Evolutionary conservation across 2,329 filamentous ascomycete species (phyloP), one percentile per base, ranked within the genome.

Genomic region (Davidsoniella neocaledoniae): DNA sequence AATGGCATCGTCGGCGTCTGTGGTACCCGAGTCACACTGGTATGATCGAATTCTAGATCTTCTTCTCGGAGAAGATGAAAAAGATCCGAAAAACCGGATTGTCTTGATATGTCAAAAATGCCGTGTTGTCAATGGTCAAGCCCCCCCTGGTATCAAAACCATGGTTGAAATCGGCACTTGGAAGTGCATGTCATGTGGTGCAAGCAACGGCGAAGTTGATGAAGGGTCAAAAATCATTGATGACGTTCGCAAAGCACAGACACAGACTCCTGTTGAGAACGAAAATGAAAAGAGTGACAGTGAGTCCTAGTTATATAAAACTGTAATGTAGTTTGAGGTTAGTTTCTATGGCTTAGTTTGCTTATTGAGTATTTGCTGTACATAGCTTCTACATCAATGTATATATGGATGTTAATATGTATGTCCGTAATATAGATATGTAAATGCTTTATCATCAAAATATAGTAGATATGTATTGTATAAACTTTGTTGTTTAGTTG

Each of bases 11-110:
- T 51, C 49, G 7, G 39, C 26, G 5, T 29, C 43, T 16, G 39
- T 33, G 5, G 26, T 52, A 3, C 51, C 59, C 17, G 70, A 71
- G 51, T 62, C 78, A 14, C 80, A 83, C 60, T 98, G 91, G 91
- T 98, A 96, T 64, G 91, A 98, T 62, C 79, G 90, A 50, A 79
- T 98, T 48, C 71, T 98, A 51, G 91, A 98, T 59, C 77, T 94
- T 0, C 76, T 98, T 23, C 74, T 98, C 0, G 91, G 91, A 46
- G 91, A 98, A 60, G 91, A 98, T 59, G 91, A 98, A 65, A 93
- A 85, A 4, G 79, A 84, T 10, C 77, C 90, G 2, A 93, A 87
- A 68, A 96, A 96, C 63, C 79, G 91, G 16, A 77, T 94, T 52
- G 90, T 80, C 6, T 70, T 98, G 55, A 86, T 98, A 50, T 98